Percentiles rank a stretch among this genome's conserved stretches.
phyloP scores from a whole-genome alignment of 2,329 filamentous ascomycete species.

The Diplocarpon mali region DNA sequence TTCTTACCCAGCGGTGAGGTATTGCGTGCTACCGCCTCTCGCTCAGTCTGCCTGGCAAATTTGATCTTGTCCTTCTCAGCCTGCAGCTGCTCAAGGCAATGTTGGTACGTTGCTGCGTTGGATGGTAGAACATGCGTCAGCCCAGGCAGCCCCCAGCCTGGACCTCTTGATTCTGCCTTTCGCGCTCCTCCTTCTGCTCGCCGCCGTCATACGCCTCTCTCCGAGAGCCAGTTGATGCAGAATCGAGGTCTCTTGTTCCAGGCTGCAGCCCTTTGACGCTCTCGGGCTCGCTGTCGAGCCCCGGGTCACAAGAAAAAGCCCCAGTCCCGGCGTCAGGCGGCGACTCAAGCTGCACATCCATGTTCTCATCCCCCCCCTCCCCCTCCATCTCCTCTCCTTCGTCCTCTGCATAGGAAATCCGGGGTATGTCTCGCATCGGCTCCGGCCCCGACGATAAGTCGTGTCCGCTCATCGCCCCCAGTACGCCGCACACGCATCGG shows the following conservation, averaged over 20 bases:
- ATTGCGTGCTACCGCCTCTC: not conserved
- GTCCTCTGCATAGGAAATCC: not conserved
- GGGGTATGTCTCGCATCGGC: not conserved
- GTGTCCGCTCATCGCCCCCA: conserved; percentile 4
- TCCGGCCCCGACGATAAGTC: not conserved
- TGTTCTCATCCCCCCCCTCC: not conserved
- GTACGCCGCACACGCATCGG: conserved; percentile 7
- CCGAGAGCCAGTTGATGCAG: too few species aligned
- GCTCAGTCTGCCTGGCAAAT: not conserved
- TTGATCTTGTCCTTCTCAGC: not conserved
- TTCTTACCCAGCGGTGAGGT: not conserved
- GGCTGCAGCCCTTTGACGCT: too few species aligned
- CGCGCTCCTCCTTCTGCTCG: too few species aligned
- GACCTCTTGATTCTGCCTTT: too few species aligned
- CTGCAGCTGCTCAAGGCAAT: not conserved
- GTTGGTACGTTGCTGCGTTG: not conserved
- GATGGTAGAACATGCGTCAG: too few species aligned
- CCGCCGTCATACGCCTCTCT: too few species aligned
- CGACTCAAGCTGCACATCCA: too few species aligned
- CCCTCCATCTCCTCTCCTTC: not conserved
- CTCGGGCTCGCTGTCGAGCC: too few species aligned
- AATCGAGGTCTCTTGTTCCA: too few species aligned
- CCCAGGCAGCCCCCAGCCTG: too few species aligned
- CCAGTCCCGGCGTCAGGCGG: too few species aligned
- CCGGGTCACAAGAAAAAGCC: too few species aligned